Conservation (phyloP, 345 rosid species). For the Gossypium herbaceum region DNA sequence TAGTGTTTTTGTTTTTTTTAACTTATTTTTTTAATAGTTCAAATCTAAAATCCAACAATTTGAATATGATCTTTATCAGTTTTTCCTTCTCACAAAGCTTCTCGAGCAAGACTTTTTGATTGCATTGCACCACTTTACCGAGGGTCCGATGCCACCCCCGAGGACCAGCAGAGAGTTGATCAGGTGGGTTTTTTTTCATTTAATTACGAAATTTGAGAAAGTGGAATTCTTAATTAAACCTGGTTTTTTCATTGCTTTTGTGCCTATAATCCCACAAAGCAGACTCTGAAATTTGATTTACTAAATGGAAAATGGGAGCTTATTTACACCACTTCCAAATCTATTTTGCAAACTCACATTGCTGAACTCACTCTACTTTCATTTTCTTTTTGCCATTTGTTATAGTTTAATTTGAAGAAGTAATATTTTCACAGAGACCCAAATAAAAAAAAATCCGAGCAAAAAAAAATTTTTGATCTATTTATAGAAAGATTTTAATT, state of each 20-base stretch:
- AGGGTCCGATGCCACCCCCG: slow-evolving; percentile 72
- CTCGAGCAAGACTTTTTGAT: slow-evolving; percentile 70
- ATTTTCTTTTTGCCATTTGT: background rate
- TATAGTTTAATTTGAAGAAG: background rate
- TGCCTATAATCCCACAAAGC: slow-evolving; percentile 48
- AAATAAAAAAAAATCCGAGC: slow-evolving; percentile 18
- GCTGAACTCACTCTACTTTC: background rate
- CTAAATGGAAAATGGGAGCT: slow-evolving; percentile 93
- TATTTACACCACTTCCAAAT: slow-evolving; percentile 76
- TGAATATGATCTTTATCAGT: too few relatives aligned
- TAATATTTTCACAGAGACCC: slow-evolving; percentile 57
- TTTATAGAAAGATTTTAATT: too few relatives aligned
- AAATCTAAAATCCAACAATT: too few relatives aligned
- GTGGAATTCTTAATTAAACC: too few relatives aligned
- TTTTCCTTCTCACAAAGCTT: slow-evolving; percentile 19
- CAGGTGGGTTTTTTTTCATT: slow-evolving; percentile 32
- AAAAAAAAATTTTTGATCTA: too few relatives aligned
- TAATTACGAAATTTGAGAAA: too few relatives aligned
- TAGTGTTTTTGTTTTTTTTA: too few relatives aligned
- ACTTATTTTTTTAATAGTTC: too few relatives aligned
- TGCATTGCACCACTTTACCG: slow-evolving; percentile 71
- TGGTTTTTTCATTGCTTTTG: background rate
- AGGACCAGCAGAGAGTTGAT: slow-evolving; percentile 70
- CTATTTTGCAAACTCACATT: slow-evolving; percentile 79
- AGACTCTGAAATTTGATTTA: slow-evolving; percentile 67